Evolutionary conservation across 164 flowering plant genomes (phyloP).

Genomic region (Protea cynaroides): DNA sequence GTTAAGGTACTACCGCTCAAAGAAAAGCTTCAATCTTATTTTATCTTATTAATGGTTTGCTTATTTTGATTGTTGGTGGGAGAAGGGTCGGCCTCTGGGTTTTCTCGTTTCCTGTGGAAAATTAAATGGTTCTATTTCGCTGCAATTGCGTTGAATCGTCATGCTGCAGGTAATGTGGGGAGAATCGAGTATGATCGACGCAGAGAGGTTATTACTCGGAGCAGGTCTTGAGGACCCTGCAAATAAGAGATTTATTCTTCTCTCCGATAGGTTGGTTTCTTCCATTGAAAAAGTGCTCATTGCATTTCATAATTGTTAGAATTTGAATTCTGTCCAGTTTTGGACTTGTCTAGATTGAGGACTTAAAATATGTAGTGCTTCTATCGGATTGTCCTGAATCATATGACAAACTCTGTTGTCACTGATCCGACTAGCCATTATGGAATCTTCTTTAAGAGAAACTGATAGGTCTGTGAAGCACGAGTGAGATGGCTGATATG

Average conservation of each 20-base stretch:
- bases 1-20: slow-evolving; percentile 50
- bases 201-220: slow-evolving; percentile 69
- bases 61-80: no score
- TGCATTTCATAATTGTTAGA: no score
- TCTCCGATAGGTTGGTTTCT: slow-evolving; percentile 75
- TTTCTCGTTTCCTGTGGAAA: no score
- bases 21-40: no score
- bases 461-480: no score
- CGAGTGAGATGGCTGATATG: no score
- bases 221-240: slow-evolving; percentile 81
- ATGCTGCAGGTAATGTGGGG: slow-evolving; percentile 90
- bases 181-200: slow-evolving; percentile 84
- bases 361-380: background rate
- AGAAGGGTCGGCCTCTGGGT: no score
- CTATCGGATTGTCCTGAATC: background rate
- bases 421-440: no score
- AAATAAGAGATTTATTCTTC: slow-evolving; percentile 85
- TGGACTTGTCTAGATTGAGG: no score
- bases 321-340: no score
- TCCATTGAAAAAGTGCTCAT: background rate
- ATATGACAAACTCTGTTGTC: background rate
- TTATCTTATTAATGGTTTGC: no score
- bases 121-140: background rate
- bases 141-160: background rate
- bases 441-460: no score